A percentile compares a stretch with the other conserved stretches of the same genome.
Evolutionary conservation across 2,329 filamentous ascomycete species (phyloP).

Genomic region (Diaporthe ilicicola): DNA sequence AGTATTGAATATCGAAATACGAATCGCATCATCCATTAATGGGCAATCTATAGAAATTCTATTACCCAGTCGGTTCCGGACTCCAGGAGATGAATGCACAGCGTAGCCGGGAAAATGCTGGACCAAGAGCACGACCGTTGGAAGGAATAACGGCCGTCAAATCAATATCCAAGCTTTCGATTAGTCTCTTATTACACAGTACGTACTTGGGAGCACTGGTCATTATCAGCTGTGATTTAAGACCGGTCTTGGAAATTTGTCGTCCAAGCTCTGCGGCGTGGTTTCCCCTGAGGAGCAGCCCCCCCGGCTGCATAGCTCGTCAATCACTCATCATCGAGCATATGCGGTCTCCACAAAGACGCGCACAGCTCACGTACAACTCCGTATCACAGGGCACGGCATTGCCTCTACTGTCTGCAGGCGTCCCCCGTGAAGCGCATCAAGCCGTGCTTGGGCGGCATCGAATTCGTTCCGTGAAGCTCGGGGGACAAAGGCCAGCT

Average conservation of each 20-base stretch:
- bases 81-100: slow-evolving; percentile 29
- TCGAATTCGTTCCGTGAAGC: not conserved
- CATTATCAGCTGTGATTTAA: slow-evolving; percentile 21
- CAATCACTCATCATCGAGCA: slow-evolving; percentile 24
- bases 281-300: slow-evolving; percentile 7
- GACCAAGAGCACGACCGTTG: slow-evolving; percentile 19
- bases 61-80: slow-evolving; percentile 20
- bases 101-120: slow-evolving; percentile 31
- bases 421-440: slow-evolving; percentile 5
- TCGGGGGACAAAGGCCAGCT: slow-evolving; percentile 1
- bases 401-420: slow-evolving; percentile 22
- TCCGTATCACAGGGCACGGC: slow-evolving; percentile 2
- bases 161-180: not conserved
- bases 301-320: slow-evolving; percentile 6
- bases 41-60: slow-evolving; percentile 12
- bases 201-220: not conserved
- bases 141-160: not conserved
- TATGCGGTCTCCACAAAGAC: slow-evolving; percentile 10
- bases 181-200: slow-evolving; percentile 4
- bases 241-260: slow-evolving; percentile 10
- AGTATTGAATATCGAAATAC: slow-evolving; percentile 12
- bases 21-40: slow-evolving; percentile 14
- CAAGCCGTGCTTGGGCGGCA: slow-evolving; percentile 12
- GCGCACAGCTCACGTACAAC: slow-evolving; percentile 20
- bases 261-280: not conserved